Base-by-base conservation (phyloP, 257 asterid genomes). In the Nicotiana benthamiana region DNA sequence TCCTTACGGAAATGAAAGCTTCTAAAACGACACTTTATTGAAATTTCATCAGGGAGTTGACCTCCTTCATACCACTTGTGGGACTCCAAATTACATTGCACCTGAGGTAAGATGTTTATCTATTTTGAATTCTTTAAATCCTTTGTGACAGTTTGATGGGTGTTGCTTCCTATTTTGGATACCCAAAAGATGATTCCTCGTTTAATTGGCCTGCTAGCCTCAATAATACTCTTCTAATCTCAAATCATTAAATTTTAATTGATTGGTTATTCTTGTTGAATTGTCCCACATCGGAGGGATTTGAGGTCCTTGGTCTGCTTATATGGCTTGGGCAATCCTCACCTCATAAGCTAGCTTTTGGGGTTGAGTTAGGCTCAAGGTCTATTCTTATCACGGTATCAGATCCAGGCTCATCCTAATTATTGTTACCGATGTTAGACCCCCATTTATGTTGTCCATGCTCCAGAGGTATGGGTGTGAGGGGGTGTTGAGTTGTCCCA, bases 61-160 rank as follows among this genome's bases (percentile, higher is more conserved):
- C 75, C 91, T 94, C 87, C 98, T 94, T 82, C 96, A 94, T 88
- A 94, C 97, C 60, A 90, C 97, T 81, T 94, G 98, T 32, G 98
- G 98, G 65, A 94, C 97, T 86, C 98, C 98, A 85, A 93, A 90
- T 85, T 93, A 91, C 90, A 89, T 93, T 86, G 98, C 98, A 40
- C 97, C 98, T 22, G 98, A 93, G 98, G 97, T 93, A 89, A 80
- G 68, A 24, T 51, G 5, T 75, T 59, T 26, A 48, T 11, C 46
- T 46, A 75, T 54, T 51, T 48, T 75, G 32, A 72, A 72, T 40
- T 72, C 60, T n/a, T 20, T 9, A 46, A 54, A 72, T 20, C 15
- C 26, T n/a, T 12, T 72, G 60, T n/a, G 28, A 51, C 63, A 13
- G 9, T 48, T 51, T 48, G 63, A 52, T 32, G 77, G 40, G 27